Evolutionary conservation across 2,329 filamentous ascomycete species (phyloP).

Genomic region (Exophiala spinifera): DNA sequence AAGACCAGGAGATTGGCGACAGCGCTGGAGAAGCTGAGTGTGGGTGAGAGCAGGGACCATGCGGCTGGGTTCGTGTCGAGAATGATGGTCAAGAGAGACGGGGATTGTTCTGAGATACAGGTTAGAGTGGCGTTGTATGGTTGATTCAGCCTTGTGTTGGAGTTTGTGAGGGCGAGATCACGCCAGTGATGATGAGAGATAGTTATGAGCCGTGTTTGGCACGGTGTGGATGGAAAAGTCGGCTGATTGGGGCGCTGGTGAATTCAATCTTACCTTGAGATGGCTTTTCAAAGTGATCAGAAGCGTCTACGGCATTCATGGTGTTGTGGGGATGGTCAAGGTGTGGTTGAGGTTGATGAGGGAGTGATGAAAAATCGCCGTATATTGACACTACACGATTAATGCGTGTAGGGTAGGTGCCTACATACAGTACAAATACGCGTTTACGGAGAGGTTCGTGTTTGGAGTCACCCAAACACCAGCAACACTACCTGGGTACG

Average conservation of each 20-base stretch:
- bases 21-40: conserved; percentile 76
- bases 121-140: too few relatives aligned
- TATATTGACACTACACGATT: too few relatives aligned
- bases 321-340: conserved; percentile 26
- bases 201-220: too few relatives aligned
- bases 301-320: conserved; percentile 68
- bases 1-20: conserved; percentile 91
- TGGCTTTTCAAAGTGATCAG: conserved; percentile 52
- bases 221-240: not conserved
- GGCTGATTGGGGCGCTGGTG: conserved; percentile 2
- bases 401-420: too few relatives aligned
- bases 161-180: not conserved
- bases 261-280: conserved; percentile 40
- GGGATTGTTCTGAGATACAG: conserved; percentile 51
- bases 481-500: too few relatives aligned
- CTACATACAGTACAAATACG: too few relatives aligned
- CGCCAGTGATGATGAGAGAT: too few relatives aligned
- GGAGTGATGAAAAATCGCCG: too few relatives aligned
- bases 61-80: conserved; percentile 96
- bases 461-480: too few relatives aligned
- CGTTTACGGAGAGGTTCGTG: too few relatives aligned
- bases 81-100: conserved; percentile 84
- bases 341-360: conserved; percentile 2
- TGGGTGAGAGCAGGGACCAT: conserved; percentile 74
- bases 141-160: conserved; percentile 4